Conservation (phyloP, 768 basidiomycete genomes). For the Boletus sp. region DNA sequence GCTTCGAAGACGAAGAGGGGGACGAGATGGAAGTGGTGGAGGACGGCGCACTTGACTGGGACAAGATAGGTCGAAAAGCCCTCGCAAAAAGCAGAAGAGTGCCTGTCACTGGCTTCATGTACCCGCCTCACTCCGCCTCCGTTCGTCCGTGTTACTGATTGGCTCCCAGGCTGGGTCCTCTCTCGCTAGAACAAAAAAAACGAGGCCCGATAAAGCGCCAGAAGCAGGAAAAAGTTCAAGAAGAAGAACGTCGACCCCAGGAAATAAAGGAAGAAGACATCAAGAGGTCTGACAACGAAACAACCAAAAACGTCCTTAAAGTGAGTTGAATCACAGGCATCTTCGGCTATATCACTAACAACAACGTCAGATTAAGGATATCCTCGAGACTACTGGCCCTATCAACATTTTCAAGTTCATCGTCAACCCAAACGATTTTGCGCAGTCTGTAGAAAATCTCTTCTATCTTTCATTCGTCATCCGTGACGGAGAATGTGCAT, state of each 20-base stretch:
- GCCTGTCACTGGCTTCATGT: slow-evolving; percentile 89
- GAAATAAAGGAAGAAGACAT: slow-evolving; percentile 85
- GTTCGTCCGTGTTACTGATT: slow-evolving; percentile 13
- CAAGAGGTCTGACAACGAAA: slow-evolving; percentile 80
- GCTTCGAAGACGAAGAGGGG: slow-evolving; percentile 45
- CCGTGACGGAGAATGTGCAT: slow-evolving; percentile 75
- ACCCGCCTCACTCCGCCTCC: slow-evolving; percentile 23
- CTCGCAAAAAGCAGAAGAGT: slow-evolving; percentile 77
- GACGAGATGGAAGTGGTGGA: slow-evolving; percentile 55
- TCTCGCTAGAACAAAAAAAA: slow-evolving; percentile 84
- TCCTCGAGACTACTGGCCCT: slow-evolving; percentile 48
- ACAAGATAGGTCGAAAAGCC: slow-evolving; percentile 80
- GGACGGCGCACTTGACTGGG: slow-evolving; percentile 69
- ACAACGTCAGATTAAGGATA: slow-evolving; percentile 51
- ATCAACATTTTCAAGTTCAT: slow-evolving; percentile 87
- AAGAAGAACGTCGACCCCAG: slow-evolving; percentile 67
- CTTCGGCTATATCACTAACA: slow-evolving; percentile 1
- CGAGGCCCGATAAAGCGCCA: slow-evolving; percentile 57
- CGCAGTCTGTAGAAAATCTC: slow-evolving; percentile 94
- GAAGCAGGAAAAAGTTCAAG: slow-evolving; percentile 70
- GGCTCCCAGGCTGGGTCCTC: slow-evolving; percentile 80
- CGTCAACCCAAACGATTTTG: slow-evolving; percentile 87
- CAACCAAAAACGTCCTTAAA: slow-evolving; percentile 76
- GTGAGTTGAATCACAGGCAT: slow-evolving; percentile 43
- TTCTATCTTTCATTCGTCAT: slow-evolving; percentile 95